phyloP scores from a whole-genome alignment of 805 yeast genomes.

The Brettanomyces naardenensis region DNA sequence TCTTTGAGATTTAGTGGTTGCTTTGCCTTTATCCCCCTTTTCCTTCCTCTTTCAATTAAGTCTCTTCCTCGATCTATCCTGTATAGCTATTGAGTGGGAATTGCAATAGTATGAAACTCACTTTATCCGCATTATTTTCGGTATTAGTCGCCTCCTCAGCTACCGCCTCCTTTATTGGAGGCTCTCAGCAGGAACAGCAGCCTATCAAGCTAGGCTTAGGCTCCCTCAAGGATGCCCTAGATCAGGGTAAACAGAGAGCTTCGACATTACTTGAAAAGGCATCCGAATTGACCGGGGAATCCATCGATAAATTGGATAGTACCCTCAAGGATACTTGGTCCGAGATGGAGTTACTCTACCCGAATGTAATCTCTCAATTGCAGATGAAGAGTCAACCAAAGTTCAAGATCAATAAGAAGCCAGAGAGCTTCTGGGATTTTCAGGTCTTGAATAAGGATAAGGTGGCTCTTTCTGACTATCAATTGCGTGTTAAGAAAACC shows the following conservation, averaged over 20 bases:
- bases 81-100: too few relatives aligned
- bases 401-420: conserved; percentile 27
- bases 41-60: neutral
- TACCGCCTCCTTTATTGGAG: neutral
- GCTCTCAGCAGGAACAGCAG: neutral
- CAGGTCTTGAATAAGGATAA: conserved; percentile 17
- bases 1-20: too few relatives aligned
- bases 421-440: conserved; percentile 27
- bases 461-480: conserved; percentile 34
- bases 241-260: conserved; percentile 7
- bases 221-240: conserved; percentile 1
- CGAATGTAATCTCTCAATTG: conserved; percentile 44
- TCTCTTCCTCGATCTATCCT: neutral
- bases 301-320: conserved; percentile 38
- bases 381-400: conserved; percentile 44
- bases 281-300: conserved; percentile 42
- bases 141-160: neutral
- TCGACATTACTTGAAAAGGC: conserved; percentile 32
- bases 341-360: conserved; percentile 55
- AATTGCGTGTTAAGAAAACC: conserved; percentile 41
- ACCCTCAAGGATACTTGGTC: conserved; percentile 50
- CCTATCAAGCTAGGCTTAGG: neutral
- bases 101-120: neutral
- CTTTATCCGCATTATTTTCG: neutral
- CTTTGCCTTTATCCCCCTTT: too few relatives aligned